These are phyloP conservation scores for Oligophagozyma castellii DNA, from an alignment of 1,139 yeast genomes.

Conservation along the genomic window DNA sequence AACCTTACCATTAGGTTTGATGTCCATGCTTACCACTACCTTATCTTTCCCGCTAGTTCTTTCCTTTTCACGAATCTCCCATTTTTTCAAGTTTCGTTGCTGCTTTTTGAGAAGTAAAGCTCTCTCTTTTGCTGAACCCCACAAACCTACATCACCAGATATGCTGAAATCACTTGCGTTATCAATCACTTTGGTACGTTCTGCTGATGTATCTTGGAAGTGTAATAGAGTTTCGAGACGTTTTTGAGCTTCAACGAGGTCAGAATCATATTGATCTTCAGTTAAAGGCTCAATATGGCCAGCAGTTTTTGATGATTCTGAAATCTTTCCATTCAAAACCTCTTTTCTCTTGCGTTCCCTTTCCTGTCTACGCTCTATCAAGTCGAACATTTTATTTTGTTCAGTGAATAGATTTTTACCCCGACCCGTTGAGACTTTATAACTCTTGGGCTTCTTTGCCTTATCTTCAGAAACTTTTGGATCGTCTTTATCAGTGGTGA, in stretches of 20 bases:
- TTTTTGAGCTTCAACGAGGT: conserved; percentile 52
- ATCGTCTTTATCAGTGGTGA: conserved; percentile 14
- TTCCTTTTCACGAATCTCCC: conserved; percentile 43
- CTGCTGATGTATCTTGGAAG: conserved; percentile 79
- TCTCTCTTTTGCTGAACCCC: conserved; percentile 85
- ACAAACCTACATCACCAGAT: conserved; percentile 80
- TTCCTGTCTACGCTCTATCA: conserved; percentile 30
- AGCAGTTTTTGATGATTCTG: conserved; percentile 18
- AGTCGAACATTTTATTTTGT: conserved; percentile 49
- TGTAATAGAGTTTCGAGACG: conserved; percentile 58
- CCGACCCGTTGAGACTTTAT: conserved; percentile 31
- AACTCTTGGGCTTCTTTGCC: conserved; percentile 12
- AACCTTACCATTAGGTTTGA: conserved; percentile 64
- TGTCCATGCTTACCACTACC: conserved; percentile 56
- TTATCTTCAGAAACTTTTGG: conserved; percentile 4
- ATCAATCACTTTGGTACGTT: conserved; percentile 83
- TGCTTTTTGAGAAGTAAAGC: conserved; percentile 73
- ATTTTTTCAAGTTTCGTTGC: conserved; percentile 54
- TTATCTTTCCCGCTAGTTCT: conserved; percentile 62
- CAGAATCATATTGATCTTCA: conserved; percentile 31
- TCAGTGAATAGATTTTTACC: conserved; percentile 53
- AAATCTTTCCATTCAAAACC: conserved; percentile 9
- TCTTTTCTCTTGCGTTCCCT: conserved; percentile 15
- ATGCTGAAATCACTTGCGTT: conserved; percentile 89
- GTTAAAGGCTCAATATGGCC: conserved; percentile 25